Evolutionary conservation across 768 basidiomycete species (phyloP).

Genomic region (Xerocomellus intermedius): DNA sequence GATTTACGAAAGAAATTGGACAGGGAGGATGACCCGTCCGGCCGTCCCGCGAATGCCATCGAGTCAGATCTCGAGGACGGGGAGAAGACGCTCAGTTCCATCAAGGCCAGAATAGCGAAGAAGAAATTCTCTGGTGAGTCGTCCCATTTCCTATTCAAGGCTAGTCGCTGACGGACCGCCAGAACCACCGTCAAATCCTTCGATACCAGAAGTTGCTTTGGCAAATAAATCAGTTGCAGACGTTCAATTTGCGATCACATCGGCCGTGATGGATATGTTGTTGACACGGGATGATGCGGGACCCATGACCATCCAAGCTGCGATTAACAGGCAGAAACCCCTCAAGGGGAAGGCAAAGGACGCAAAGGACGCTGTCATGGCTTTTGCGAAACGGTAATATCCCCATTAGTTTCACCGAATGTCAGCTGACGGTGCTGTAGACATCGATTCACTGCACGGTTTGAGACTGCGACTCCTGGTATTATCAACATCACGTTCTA

Average conservation of each 20-base stretch:
- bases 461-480: background rate
- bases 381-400: constrained; percentile 19
- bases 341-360: constrained; percentile 2
- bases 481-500: constrained; percentile 22
- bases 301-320: constrained; percentile 15
- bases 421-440: constrained; percentile 15
- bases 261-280: constrained; percentile 10
- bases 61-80: constrained; percentile 19
- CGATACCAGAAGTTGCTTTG: background rate
- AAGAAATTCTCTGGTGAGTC: constrained; percentile 21
- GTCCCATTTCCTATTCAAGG: background rate
- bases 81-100: constrained; percentile 3
- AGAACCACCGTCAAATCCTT: constrained; percentile 10
- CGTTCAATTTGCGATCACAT: background rate
- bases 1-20: constrained; percentile 6
- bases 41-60: constrained; percentile 1
- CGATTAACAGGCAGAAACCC: background rate
- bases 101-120: constrained; percentile 18
- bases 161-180: background rate
- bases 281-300: constrained; percentile 13
- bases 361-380: background rate
- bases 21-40: background rate
- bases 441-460: constrained; percentile 13
- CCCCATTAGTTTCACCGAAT: background rate
- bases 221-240: constrained; percentile 1